A percentile compares a stretch with the other conserved stretches of the same genome.
These are phyloP conservation scores for Camelina hispida DNA, from an alignment of 345 rosid genomes.

Conservation along the genomic window DNA sequence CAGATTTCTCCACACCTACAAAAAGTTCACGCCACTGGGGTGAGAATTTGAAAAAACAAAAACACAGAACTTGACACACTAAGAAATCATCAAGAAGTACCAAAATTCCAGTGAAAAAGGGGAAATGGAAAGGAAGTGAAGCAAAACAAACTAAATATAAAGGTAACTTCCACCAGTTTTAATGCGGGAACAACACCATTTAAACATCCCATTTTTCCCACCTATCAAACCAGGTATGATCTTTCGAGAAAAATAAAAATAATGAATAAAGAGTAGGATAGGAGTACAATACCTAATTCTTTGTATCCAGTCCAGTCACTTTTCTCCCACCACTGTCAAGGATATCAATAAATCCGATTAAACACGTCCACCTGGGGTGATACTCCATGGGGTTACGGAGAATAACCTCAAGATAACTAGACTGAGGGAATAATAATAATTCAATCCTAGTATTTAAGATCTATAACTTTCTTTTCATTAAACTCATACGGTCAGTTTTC, in stretches of 20 bases:
- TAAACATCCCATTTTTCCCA: slow-evolving; percentile 7
- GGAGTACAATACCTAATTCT: slow-evolving; percentile 77
- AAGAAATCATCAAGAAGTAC: not conserved
- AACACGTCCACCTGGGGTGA: slow-evolving; percentile 71
- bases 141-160: slow-evolving; percentile 26
- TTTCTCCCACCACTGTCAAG: slow-evolving; percentile 99
- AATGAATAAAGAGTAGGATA: not conserved
- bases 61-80: not conserved
- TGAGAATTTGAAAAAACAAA: not conserved
- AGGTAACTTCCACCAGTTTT: slow-evolving; percentile 1
- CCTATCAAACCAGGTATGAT: slow-evolving; percentile 6
- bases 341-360: slow-evolving; percentile 82
- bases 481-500: not conserved
- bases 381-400: slow-evolving; percentile 53
- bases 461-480: not conserved
- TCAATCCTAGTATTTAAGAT: not conserved
- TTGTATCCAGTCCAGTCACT: slow-evolving; percentile 99
- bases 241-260: slow-evolving; percentile 12
- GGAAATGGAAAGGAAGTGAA: not conserved
- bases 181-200: not conserved
- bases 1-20: slow-evolving; percentile 97
- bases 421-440: slow-evolving; percentile 21
- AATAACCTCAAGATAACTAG: slow-evolving; percentile 45
- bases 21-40: slow-evolving; percentile 35
- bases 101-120: not conserved